phyloP scores from a whole-genome alignment of 768 basidiomycete genomes.

The Pulveroboletus sp. region DNA sequence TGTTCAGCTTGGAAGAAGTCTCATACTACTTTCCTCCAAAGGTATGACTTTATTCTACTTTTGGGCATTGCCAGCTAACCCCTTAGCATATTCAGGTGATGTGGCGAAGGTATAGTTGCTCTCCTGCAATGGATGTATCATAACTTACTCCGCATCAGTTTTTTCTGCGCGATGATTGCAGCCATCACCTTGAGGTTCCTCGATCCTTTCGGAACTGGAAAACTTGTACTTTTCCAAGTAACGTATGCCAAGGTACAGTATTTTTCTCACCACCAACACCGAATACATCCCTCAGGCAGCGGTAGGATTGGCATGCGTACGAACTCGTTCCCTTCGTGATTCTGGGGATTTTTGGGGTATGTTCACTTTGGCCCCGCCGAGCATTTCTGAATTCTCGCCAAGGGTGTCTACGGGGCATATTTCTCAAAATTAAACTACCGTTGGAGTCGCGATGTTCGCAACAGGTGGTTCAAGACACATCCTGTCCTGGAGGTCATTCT shows the following conservation, averaged over 20 bases:
- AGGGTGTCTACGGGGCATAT: constrained; percentile 93
- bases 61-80: neutral
- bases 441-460: constrained; percentile 82
- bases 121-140: neutral
- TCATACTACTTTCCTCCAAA: constrained; percentile 97
- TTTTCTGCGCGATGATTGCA: constrained; percentile 98
- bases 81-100: constrained; percentile 52
- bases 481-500: constrained; percentile 81
- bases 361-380: constrained; percentile 20
- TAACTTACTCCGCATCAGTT: constrained; percentile 48
- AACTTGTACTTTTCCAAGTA: constrained; percentile 88
- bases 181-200: constrained; percentile 90
- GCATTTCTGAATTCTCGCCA: constrained; percentile 10
- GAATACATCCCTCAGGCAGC: constrained; percentile 2
- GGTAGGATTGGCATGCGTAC: constrained; percentile 87
- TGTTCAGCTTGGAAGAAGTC: constrained; percentile 94
- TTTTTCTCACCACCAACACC: neutral
- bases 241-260: constrained; percentile 79
- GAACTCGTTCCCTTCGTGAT: constrained; percentile 83
- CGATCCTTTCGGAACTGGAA: constrained; percentile 94
- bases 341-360: constrained; percentile 85
- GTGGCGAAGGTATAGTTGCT: constrained; percentile 77
- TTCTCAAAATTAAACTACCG: constrained; percentile 89
- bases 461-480: constrained; percentile 74
- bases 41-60: constrained; percentile 33